Evolutionary conservation across 2,329 filamentous ascomycete species (phyloP).

Genomic region (Thermothelomyces thermophilus): DNA sequence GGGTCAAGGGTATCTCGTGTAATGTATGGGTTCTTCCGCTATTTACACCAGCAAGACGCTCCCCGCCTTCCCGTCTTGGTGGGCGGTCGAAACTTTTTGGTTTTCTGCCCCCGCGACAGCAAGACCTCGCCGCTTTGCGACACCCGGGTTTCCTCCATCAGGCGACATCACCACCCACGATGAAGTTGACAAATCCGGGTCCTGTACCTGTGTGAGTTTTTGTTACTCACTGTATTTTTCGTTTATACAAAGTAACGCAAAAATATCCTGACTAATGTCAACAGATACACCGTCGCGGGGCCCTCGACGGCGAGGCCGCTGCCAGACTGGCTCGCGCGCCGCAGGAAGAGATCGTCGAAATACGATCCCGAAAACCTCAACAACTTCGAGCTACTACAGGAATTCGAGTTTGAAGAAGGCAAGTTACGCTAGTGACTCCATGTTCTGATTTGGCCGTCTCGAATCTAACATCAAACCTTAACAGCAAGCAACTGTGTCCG

Average conservation of each 20-base stretch:
- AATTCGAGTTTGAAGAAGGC: constrained; percentile 80
- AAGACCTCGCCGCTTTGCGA: constrained; percentile 10
- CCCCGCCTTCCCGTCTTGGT: constrained; percentile 21
- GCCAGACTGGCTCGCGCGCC: constrained; percentile 89
- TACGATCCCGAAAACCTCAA: constrained; percentile 89
- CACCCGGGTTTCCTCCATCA: constrained; percentile 6
- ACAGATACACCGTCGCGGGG: constrained; percentile 92
- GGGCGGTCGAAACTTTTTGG: constrained; percentile 18
- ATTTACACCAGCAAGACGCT: too few species aligned
- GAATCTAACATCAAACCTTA: constrained; percentile 6
- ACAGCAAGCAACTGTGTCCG: constrained; percentile 78
- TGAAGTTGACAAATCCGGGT: constrained; percentile 79
- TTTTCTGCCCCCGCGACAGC: constrained; percentile 14
- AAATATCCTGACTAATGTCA: constrained; percentile 3
- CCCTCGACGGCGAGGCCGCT: constrained; percentile 80
- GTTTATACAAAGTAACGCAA: background rate
- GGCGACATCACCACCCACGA: constrained; percentile 31
- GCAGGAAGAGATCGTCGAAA: constrained; percentile 85
- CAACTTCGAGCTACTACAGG: constrained; percentile 88
- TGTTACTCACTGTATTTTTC: background rate
- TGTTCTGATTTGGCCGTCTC: too few species aligned
- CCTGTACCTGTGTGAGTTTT: constrained; percentile 33
- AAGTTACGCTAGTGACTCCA: background rate
- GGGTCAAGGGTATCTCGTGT: background rate
- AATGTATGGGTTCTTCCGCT: too few species aligned